Evolutionary conservation across 2,329 filamentous ascomycete species (phyloP).

Genomic region (Monosporascus sp.): DNA sequence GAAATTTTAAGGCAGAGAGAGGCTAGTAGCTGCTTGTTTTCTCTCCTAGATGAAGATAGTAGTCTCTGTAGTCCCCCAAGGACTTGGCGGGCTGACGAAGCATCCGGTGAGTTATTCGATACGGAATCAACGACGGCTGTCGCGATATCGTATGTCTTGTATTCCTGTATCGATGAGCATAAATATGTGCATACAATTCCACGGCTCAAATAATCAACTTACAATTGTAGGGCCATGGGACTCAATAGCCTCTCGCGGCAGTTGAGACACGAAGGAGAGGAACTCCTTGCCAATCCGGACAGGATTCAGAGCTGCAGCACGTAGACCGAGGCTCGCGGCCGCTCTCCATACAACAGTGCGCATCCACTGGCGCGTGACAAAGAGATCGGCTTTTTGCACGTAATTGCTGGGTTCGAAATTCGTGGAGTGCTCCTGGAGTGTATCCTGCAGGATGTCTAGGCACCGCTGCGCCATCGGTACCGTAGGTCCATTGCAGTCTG

Average conservation of each 20-base stretch:
- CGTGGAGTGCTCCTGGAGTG: constrained; percentile 33
- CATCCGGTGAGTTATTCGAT: constrained; percentile 13
- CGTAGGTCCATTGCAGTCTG: constrained; percentile 18
- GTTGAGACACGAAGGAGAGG: constrained; percentile 24
- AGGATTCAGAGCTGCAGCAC: constrained; percentile 29
- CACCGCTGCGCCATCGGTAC: constrained; percentile 20
- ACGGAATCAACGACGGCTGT: constrained; percentile 38
- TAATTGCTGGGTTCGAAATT: constrained; percentile 39
- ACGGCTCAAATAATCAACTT: too few relatives aligned
- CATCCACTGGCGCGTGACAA: constrained; percentile 47
- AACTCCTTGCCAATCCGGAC: constrained; percentile 42
- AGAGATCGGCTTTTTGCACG: constrained; percentile 43
- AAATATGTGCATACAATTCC: constrained; percentile 30
- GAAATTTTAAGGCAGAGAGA: too few relatives aligned
- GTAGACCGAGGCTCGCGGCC: constrained; percentile 23
- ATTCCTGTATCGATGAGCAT: constrained; percentile 44
- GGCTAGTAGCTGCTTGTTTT: too few relatives aligned
- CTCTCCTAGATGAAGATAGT: too few relatives aligned
- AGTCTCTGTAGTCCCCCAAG: too few relatives aligned
- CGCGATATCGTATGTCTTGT: constrained; percentile 43
- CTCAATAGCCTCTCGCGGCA: too few relatives aligned
- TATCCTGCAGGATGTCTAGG: constrained; percentile 35
- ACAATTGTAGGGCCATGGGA: too few relatives aligned
- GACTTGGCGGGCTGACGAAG: too few relatives aligned
- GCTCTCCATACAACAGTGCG: constrained; percentile 42